Base-by-base conservation (phyloP, 2,329 filamentous ascomycete species). In the Colletotrichum sp. region DNA sequence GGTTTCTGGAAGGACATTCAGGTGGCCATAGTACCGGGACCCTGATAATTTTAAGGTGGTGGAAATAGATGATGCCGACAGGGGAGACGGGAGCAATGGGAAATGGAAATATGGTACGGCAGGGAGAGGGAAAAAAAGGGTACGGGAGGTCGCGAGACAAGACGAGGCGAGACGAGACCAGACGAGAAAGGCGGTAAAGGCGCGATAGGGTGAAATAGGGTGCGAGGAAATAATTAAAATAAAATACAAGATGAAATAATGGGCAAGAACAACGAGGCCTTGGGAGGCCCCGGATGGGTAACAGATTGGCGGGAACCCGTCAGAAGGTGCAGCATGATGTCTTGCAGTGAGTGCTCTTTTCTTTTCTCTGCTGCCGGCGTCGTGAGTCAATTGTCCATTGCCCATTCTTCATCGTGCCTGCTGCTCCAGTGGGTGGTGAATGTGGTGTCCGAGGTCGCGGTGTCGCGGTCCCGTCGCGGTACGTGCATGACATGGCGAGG, bases 31-130 rank as follows among this genome's bases (percentile, higher is more conserved):
- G 73, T 75, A 68, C 60, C 64, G 64, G 73, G 73, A 73, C 73
- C 73, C 73, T 75, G 73, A 75, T 75, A 73, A 75, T 75, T 59
- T 75, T 43, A 73, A 64, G 69, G 39, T 63, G 73, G 69, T 72
- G 69, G 69, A 75, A 75, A 68, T 75, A 72, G 63, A 75, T 73
- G 73, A 68, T 68, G 69, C n/a, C 10, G 63, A 64, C 69, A 72
- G 69, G 73, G 73, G 63, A 48, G 6, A 32, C 18, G 43, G 43
- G 57, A 68, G 69, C 32, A 39, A 26, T 68, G 63, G 66, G 63
- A 67, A 75, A 72, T 55, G 64, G 69, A 64, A 68, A 73, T 48
- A 68, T 65, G 63, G 30, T 48, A 48, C 43, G 43, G 43, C 43
- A 48, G 43, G 43, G 43, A 48, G 43, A 48, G 43, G 5, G 16